These are phyloP conservation scores for Phyllosticta ampelicida DNA, from an alignment of 2,329 filamentous ascomycete species.

Conservation along the genomic window DNA sequence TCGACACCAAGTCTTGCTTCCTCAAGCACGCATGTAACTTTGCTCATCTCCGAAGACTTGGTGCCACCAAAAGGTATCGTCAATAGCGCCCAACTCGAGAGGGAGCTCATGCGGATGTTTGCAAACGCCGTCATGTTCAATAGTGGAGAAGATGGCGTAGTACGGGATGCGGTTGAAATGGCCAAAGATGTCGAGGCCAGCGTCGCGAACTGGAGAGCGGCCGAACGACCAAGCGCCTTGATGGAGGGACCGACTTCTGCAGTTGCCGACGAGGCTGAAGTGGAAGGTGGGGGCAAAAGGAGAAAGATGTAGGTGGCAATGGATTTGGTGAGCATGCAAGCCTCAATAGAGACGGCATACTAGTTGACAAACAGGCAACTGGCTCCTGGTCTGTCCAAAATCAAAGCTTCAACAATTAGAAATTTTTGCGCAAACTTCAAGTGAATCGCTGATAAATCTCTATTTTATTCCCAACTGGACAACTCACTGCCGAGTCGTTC, in stretches of 20 bases:
- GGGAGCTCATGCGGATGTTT: slow-evolving; percentile 92
- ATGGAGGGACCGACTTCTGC: slow-evolving; percentile 10
- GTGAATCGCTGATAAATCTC: not conserved
- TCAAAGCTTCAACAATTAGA: not conserved
- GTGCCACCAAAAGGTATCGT: slow-evolving; percentile 82
- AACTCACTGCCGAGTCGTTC: not conserved
- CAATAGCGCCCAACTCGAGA: slow-evolving; percentile 85
- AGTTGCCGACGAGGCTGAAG: slow-evolving; percentile 17
- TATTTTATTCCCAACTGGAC: not conserved
- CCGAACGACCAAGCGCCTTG: slow-evolving; percentile 38
- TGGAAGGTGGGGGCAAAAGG: slow-evolving; percentile 1
- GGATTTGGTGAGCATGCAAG: not conserved
- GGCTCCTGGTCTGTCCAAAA: not conserved
- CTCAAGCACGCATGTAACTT: slow-evolving; percentile 9
- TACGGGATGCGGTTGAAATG: slow-evolving; percentile 82
- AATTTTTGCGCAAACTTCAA: not conserved
- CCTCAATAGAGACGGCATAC: not conserved
- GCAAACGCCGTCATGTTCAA: slow-evolving; percentile 99
- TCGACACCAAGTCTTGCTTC: slow-evolving; percentile 19
- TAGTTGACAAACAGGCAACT: not conserved
- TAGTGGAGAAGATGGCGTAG: slow-evolving; percentile 77
- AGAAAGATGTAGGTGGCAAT: not conserved
- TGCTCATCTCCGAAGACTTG: slow-evolving; percentile 64
- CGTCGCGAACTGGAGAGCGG: slow-evolving; percentile 63
- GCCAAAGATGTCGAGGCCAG: slow-evolving; percentile 75